Percentiles rank a stretch among this genome's conserved stretches.
Evolutionary conservation across 768 basidiomycete species (phyloP).

Genomic region (Cystofilobasidium capitatum): DNA sequence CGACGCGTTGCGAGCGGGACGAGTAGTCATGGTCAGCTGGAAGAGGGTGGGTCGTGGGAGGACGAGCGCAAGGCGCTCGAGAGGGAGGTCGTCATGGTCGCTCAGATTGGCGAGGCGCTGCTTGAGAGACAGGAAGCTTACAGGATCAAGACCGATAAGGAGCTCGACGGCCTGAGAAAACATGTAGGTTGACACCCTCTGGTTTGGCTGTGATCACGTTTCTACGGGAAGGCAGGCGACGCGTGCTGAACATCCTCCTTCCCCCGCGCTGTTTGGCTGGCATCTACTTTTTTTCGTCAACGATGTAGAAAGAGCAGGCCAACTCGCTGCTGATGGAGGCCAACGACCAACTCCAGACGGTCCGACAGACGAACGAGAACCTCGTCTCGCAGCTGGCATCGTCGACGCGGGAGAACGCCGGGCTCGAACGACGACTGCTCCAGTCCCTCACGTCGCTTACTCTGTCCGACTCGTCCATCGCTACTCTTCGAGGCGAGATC

Average conservation of each 20-base stretch:
- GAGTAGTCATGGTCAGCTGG: neutral
- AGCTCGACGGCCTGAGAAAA: constrained; percentile 10
- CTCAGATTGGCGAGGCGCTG: constrained; percentile 84
- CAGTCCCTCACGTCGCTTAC: constrained; percentile 38
- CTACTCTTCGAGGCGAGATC: constrained; percentile 37
- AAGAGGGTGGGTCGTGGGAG: neutral
- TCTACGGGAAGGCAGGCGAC: neutral
- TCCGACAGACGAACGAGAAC: constrained; percentile 12
- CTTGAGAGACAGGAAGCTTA: constrained; percentile 78
- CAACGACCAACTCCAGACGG: constrained; percentile 7
- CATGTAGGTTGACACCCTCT: neutral
- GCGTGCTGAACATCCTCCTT: neutral
- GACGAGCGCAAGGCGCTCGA: constrained; percentile 14
- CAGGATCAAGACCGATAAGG: constrained; percentile 46
- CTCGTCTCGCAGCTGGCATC: constrained; percentile 19
- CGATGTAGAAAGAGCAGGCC: constrained; percentile 4
- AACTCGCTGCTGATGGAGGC: constrained; percentile 8
- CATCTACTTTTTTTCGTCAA: neutral
- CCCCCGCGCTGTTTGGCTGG: neutral
- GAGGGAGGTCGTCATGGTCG: constrained; percentile 14
- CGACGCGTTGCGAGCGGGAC: constrained; percentile 6
- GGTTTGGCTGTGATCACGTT: neutral
- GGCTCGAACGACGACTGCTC: constrained; percentile 31
- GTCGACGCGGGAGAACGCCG: constrained; percentile 15
- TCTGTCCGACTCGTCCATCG: constrained; percentile 37